phyloP scores from a whole-genome alignment of 495 filamentous ascomycete genomes.

The Podospora fimiseda region DNA sequence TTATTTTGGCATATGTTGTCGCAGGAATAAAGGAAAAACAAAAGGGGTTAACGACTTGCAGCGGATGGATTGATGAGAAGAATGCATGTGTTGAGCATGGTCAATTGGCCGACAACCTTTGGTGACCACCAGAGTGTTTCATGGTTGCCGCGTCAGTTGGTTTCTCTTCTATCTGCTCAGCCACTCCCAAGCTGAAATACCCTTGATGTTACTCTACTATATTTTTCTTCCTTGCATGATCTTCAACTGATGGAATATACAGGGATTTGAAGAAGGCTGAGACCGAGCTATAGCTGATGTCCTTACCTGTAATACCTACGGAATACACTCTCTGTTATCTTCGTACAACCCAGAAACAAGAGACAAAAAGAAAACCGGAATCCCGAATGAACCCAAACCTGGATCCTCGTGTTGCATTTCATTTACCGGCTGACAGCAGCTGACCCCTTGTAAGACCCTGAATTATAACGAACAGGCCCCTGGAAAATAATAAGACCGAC shows the following conservation, averaged over 20 bases:
- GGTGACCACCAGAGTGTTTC: no score
- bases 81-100: no score
- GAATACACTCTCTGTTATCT: no score
- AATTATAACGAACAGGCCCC: neutral
- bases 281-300: no score
- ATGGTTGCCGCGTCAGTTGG: neutral
- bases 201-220: neutral
- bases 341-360: no score
- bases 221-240: neutral
- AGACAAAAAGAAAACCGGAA: neutral
- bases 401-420: slow-evolving; percentile 7
- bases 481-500: neutral
- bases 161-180: neutral
- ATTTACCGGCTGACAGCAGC: slow-evolving; percentile 6
- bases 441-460: slow-evolving; percentile 9
- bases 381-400: no score
- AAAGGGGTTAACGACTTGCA: neutral
- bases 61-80: neutral
- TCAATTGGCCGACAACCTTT: no score
- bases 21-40: no score
- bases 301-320: no score
- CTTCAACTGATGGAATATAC: no score
- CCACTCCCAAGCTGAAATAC: neutral
- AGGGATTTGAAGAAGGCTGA: no score
- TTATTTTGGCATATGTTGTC: neutral